Base-by-base conservation (phyloP, 371 early-diverging fungal species). In the Rhizomucor miehei region DNA sequence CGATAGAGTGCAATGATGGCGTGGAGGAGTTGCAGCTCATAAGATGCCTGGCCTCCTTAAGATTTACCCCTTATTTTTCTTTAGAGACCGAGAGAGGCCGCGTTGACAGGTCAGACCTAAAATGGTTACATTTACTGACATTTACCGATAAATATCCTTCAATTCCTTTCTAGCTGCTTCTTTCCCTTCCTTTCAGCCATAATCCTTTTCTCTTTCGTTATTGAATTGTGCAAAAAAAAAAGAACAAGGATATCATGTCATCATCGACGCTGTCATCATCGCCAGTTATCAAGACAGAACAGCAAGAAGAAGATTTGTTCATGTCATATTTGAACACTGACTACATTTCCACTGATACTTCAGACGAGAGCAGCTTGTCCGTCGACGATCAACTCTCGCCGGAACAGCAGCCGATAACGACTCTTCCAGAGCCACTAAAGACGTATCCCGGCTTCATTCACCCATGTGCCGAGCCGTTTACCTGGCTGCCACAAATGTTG, bases 261-360 rank as follows among this genome's bases (percentile, higher is more conserved):
- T 14, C 24, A 38, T 53, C 41, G 14, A 52, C 40, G 41, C 6
- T 21, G 52, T 21, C 16, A 41, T 41, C 38, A 13, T 44, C 44
- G 29, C 55, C 44, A 51, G 52, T 52, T 48, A 47, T 62, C 44
- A 65, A 54, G 25, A 35, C 52, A 20, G 67, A 62, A n/a, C n/a
- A n/a, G 25, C 66, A 71, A 34, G 65, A 61, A 49, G 71, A 71
- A 13, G 71, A 71, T 38, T 21, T 71, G 10, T 23, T 71, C 11
- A 58, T 67, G 60, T 71, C 71, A 9, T 71, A 71, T 35, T 47
- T 71, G n/a, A 67, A 71, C 44, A 44, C 65, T 24, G 67, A 71
- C 44, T 71, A 54, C 39, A 35, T 71, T 44, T 54, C 65, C 41
- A 51, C 41, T 24, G 41, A 49, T 19, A 17, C 54, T 0, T 41